Percentiles rank a stretch among this genome's conserved stretches.
phyloP scores from a whole-genome alignment of 2,329 filamentous ascomycete genomes.

The Penicillium sp. region DNA sequence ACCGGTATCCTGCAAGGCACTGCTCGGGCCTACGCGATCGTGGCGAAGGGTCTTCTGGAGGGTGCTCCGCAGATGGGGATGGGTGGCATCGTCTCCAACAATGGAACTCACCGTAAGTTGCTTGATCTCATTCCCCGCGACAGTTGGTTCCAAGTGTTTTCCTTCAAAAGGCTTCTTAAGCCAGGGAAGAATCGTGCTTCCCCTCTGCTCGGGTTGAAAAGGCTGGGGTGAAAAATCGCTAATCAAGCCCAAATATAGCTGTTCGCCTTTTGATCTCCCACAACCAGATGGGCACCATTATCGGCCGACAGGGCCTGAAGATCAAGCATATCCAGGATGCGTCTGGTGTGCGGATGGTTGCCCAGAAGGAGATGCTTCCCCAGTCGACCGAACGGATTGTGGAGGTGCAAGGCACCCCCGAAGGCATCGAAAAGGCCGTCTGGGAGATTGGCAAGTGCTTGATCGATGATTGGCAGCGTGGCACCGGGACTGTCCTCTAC shows the following conservation, averaged over 20 bases:
- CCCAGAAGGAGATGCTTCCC: slow-evolving; percentile 98
- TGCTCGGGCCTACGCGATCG: slow-evolving; percentile 87
- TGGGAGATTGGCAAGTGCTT: slow-evolving; percentile 99
- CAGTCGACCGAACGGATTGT: slow-evolving; percentile 98
- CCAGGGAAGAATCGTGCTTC: background rate
- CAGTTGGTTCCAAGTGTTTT: too few relatives aligned
- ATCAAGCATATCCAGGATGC: slow-evolving; percentile 99
- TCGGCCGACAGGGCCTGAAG: slow-evolving; percentile 91
- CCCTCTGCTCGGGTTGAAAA: background rate
- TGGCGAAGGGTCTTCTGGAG: slow-evolving; percentile 86
- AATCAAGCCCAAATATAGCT: slow-evolving; percentile 55
- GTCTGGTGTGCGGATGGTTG: slow-evolving; percentile 97
- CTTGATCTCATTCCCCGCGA: too few relatives aligned
- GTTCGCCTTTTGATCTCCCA: slow-evolving; percentile 98
- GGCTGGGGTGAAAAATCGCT: background rate
- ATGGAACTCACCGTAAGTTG: slow-evolving; percentile 87
- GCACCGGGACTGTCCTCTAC: slow-evolving; percentile 94
- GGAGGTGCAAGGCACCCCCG: slow-evolving; percentile 90
- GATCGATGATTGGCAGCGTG: slow-evolving; percentile 95
- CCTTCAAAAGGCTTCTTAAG: background rate
- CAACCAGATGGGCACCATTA: slow-evolving; percentile 99
- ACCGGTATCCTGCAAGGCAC: slow-evolving; percentile 86
- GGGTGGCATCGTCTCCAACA: slow-evolving; percentile 82
- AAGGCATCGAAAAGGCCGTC: slow-evolving; percentile 90
- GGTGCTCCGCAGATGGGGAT: slow-evolving; percentile 94